Evolutionary conservation across 208 protist genomes (phyloP), one percentile per base, ranked within the genome.

Genomic region (Trypanosoma melophagium): DNA sequence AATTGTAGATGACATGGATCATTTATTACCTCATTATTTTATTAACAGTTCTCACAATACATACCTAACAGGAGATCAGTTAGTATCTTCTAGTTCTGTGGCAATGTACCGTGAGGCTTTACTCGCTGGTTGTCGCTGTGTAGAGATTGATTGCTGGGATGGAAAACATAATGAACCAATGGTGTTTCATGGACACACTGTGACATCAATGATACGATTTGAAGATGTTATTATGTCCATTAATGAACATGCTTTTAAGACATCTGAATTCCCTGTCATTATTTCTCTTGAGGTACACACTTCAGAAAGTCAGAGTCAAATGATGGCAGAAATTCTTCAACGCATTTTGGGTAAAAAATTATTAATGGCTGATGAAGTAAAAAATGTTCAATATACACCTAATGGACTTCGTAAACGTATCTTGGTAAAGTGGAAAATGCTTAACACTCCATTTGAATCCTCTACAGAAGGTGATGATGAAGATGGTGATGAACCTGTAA

Each of bases 41-140:
- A 95, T 98, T 67, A 84, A 85, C 63, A 92, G 91, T 16, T 97
- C 91, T 10, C 97, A 99, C 77, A 98, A 98, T 77, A 98, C 97
- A 1, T 99, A 98, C 73, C 74, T 98, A 19, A 86, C 83, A 5
- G 95, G 93, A 12, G 81, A 98, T 77, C 97, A 99, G 84, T 68
- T 98, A 40, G 71, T 68, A 31, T 87, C 79, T 22, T 76, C 79
- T 21, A 80, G 68, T 67, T 74, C 78, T 13, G 8, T 79, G 8
- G 62, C 88, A 5, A 90, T 89, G 77, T 93, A 94, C 71, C 73
- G 77, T 44, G 81, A 84, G 59, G 81, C 71, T n/a, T 70, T 94
- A 21, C 69, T 83, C n/a, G 72, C 79, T 57, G 89, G 89, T 7
- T 94, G 84, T 62, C 78, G 86, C 31, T 97, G 89, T 66, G 80